Base-by-base conservation (phyloP, 352 stramenopile genomes). In the Pythium plurisporium region DNA sequence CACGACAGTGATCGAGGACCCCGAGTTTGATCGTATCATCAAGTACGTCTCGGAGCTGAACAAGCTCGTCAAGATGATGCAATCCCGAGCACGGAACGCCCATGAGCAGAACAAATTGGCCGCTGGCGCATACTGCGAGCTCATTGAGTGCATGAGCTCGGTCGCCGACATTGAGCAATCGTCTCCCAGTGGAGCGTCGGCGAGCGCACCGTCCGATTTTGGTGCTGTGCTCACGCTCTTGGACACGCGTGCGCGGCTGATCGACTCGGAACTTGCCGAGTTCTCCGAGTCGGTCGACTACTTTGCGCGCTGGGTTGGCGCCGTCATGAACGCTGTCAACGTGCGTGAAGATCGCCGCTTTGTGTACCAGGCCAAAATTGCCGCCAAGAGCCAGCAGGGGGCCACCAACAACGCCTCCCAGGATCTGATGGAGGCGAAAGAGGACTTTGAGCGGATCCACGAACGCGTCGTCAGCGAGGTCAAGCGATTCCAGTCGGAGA, bases 281-380 rank as follows among this genome's bases (percentile, higher is more conserved):
- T 87, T 94, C 26, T 70, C 74, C 20, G 59, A 75, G 45, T 72
- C 64, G 34, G 65, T 89, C 17, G 76, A 94, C 53, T 79, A 89
- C 56, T 80, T 91, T 41, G 74, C 77, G 6, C 79, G 77, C 33
- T 94, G 83, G 83, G 67, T 91, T 55, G 76, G 80, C 48, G 76
- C 81, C 3, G 83, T 94, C 25, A 66, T 83, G 55, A 76, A 74
- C 19, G 83, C 81, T 7, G 58, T 94, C 25, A 74, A 83, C 14
- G 81, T 91, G 25, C 83, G 83, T 17, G 81, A 94, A 36, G 83
- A 94, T 67, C 83, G 83, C 1, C 81, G 83, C 2, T 85, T 82
- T 49, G 64, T 80, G 54, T 91, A 91, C 64, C 83, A 91, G 51
- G 81, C 83, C 36, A 82, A 89, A 59, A 62, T 94, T 22, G 77